phyloP scores from a whole-genome alignment of 306 rosid species.

The Dalbergia oliveri region DNA sequence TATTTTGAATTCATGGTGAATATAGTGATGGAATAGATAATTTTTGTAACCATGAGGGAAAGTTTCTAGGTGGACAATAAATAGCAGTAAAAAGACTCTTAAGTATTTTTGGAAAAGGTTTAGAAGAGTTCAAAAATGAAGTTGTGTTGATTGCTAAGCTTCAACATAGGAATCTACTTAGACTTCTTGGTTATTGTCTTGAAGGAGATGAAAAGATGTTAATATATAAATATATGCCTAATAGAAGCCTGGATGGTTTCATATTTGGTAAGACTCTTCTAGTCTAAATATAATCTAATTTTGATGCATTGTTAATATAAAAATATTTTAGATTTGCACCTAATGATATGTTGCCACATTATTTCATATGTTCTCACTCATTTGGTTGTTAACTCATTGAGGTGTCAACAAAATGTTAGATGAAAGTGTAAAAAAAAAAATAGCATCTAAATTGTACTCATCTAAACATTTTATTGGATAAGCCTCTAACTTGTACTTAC shows the following conservation, averaged over 20 bases:
- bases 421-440: background rate
- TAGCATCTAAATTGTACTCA: background rate
- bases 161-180: conserved; percentile 80
- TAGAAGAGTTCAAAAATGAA: conserved; percentile 80
- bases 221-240: conserved; percentile 80
- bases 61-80: conserved; percentile 69
- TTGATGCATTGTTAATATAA: no score
- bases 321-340: background rate
- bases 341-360: no score
- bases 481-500: background rate
- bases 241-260: conserved; percentile 78
- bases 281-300: no score
- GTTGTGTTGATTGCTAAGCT: conserved; percentile 83
- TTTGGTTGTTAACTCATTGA: no score
- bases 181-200: conserved; percentile 80
- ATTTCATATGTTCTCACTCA: no score
- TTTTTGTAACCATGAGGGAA: conserved; percentile 53
- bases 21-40: background rate
- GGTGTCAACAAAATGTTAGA: no score
- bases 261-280: conserved; percentile 67
- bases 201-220: conserved; percentile 87
- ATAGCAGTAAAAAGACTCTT: conserved; percentile 85
- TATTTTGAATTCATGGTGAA: conserved; percentile 24
- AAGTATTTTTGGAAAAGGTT: conserved; percentile 84
- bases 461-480: background rate